Conservation (phyloP, 2,329 filamentous ascomycete genomes). For the Cercospora beticola region DNA sequence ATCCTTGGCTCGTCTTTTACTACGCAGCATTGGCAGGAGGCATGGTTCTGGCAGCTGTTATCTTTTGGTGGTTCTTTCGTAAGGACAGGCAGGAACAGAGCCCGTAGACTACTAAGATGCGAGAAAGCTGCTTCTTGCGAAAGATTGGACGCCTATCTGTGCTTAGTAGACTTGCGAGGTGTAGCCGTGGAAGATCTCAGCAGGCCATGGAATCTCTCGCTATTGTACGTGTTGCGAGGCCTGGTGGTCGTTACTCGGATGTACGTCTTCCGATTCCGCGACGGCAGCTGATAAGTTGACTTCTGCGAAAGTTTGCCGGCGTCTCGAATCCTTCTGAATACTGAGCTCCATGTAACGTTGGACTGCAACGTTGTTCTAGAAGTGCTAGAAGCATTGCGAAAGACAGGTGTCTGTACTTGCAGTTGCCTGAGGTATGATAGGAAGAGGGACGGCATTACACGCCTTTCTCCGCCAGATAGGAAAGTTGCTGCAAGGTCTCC, state of each 20-base stretch:
- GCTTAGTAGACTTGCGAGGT: not conserved
- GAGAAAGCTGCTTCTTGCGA: not conserved
- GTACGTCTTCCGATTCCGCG: not conserved
- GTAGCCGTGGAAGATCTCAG: not conserved
- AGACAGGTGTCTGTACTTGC: not conserved
- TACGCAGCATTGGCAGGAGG: conserved; percentile 15
- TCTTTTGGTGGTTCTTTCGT: conserved; percentile 15
- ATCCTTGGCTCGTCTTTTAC: conserved; percentile 17
- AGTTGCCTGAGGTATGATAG: not conserved
- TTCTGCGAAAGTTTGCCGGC: not conserved
- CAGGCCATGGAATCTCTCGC: not conserved
- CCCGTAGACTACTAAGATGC: not conserved
- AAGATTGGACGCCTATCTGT: not conserved
- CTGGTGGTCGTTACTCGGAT: too few relatives aligned
- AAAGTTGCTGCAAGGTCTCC: not conserved
- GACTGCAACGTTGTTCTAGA: not conserved
- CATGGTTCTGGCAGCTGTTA: conserved; percentile 8
- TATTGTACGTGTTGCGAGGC: too few relatives aligned
- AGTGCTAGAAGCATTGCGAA: not conserved
- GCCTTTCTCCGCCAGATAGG: not conserved
- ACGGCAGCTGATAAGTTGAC: not conserved
- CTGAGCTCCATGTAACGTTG: not conserved
- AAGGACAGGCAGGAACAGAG: not conserved
- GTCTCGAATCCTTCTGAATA: not conserved
- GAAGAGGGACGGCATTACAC: not conserved